Percentiles rank a stretch among this genome's conserved stretches.
Evolutionary conservation across 176 grass and related monocot genomes (phyloP).

Genomic region (Pharus latifolius): DNA sequence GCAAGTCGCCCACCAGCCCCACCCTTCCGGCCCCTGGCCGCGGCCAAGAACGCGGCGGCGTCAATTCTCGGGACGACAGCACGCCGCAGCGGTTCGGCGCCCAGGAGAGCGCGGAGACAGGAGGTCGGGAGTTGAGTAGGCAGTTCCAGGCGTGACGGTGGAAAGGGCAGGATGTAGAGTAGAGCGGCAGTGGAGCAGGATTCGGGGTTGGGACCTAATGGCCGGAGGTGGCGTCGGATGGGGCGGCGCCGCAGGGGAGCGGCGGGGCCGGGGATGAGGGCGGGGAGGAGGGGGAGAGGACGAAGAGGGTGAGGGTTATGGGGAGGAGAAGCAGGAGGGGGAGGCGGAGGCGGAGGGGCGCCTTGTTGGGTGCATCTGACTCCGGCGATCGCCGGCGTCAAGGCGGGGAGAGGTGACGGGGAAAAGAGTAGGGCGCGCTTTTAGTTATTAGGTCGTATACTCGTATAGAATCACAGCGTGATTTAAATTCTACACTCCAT

Average conservation of each 20-base stretch:
- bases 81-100: conserved; percentile 56
- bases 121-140: conserved; percentile 48
- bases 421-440: too few species aligned
- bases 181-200: conserved; percentile 27
- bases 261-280: not conserved
- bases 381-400: conserved; percentile 19
- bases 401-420: not conserved
- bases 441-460: too few species aligned
- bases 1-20: conserved; percentile 66
- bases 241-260: conserved; percentile 48
- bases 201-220: conserved; percentile 34
- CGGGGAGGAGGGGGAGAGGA: conserved; percentile 10
- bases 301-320: conserved; percentile 11
- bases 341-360: conserved; percentile 27
- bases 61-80: conserved; percentile 46
- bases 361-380: not conserved
- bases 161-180: conserved; percentile 61
- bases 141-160: conserved; percentile 95
- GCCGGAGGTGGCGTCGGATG: conserved; percentile 49
- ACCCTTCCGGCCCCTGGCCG: conserved; percentile 40
- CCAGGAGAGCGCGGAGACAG: conserved; percentile 57
- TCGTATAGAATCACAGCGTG: too few species aligned
- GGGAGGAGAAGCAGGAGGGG: conserved; percentile 20
- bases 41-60: conserved; percentile 42
- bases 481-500: too few species aligned